Base-by-base conservation (phyloP, 2,329 filamentous ascomycete species). In the Rosellinia necatrix region DNA sequence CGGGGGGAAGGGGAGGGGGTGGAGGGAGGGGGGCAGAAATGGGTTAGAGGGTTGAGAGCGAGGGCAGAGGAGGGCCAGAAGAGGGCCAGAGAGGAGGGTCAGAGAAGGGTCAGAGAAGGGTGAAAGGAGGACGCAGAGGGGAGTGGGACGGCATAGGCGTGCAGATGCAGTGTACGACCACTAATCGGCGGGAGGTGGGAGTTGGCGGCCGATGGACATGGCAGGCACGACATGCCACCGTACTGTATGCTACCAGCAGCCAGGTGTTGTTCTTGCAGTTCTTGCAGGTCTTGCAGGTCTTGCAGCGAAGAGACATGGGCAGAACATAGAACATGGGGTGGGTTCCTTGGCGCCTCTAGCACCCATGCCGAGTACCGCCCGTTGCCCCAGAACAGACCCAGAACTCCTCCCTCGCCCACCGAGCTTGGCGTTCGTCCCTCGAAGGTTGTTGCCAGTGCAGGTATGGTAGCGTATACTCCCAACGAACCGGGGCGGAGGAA, bases 341-440 rank as follows among this genome's bases (percentile, higher is more conserved):
- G 42, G 27, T 19, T n/a, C 51, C 65, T 69, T 69, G 66, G 66
- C 66, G 48, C 66, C 66, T 67, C 58, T 68, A 38, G 34, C 51
- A 62, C 58, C 64, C 66, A 63, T 61, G 66, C 63, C 58, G 54
- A 51, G 38, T 59, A 61, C 65, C 63, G 58, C 62, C 52, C 61
- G 56, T 49, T 61, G 59, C 61, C 58, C 59, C 60, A 50, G 51
- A 63, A 56, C 41, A n/a, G n/a, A n/a, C n/a, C n/a, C n/a, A n/a
- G n/a, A n/a, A n/a, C n/a, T n/a, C 49, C 56, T 61, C 58, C 64
- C 62, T 59, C 60, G 58, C 49, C 60, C 59, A 64, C 54, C 63
- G 60, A 64, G 64, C 61, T 60, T 61, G 64, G 62, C 61, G 64
- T 64, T 52, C 52, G 37, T 58, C 61, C 61, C 35, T 32, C 9